Evolutionary conservation across 2,329 filamentous ascomycete species (phyloP).

Genomic region (Venturia effusa): DNA sequence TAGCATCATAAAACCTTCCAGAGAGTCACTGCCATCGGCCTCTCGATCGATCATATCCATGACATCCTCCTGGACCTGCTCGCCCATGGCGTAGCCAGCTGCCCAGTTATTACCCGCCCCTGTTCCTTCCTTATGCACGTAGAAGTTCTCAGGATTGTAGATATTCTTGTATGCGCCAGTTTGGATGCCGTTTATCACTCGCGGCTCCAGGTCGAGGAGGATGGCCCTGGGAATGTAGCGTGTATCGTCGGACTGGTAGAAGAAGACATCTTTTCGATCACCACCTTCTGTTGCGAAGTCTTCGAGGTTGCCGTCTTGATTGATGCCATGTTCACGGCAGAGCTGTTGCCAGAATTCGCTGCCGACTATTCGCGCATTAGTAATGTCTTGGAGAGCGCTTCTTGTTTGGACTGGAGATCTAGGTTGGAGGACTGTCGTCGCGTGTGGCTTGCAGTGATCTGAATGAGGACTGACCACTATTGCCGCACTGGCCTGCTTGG

Average conservation of each 20-base stretch:
- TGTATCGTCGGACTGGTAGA: constrained; percentile 97
- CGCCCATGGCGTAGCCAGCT: constrained; percentile 86
- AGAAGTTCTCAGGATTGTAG: constrained; percentile 99
- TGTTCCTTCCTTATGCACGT: constrained; percentile 83
- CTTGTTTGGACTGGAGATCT: not conserved
- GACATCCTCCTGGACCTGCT: constrained; percentile 87
- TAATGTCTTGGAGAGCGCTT: not conserved
- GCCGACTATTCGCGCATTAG: constrained; percentile 52
- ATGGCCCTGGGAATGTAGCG: constrained; percentile 96
- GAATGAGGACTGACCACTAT: constrained; percentile 67
- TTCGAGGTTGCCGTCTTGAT: constrained; percentile 90
- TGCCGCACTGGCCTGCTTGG: constrained; percentile 97
- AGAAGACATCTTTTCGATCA: constrained; percentile 97
- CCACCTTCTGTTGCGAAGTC: constrained; percentile 97
- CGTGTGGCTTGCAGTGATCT: not conserved
- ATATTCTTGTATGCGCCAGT: constrained; percentile 94
- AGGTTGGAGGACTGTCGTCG: constrained; percentile 14
- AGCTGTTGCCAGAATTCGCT: constrained; percentile 99
- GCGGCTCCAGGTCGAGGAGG: constrained; percentile 85
- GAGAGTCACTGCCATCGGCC: constrained; percentile 91
- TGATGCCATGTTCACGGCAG: constrained; percentile 96
- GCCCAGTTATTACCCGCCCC: constrained; percentile 99
- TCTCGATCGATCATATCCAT: constrained; percentile 99
- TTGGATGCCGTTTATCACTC: constrained; percentile 87
- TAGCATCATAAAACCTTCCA: constrained; percentile 98